Evolutionary conservation across 192 early-diverging fungal genomes (phyloP).

Genomic region (Coemansia sp.): DNA sequence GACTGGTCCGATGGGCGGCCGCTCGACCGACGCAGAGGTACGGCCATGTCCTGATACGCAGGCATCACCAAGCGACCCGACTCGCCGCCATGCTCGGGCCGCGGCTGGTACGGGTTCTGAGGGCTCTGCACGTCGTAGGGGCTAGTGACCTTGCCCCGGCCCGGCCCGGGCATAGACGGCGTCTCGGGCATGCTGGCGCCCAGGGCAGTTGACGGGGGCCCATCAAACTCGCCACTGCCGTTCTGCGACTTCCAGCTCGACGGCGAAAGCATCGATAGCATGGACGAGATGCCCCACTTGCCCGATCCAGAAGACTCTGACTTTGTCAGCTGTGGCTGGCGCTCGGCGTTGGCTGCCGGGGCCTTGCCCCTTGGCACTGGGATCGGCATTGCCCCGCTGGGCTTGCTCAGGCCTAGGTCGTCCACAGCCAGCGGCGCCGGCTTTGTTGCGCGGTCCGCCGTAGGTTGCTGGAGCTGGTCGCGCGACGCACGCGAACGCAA

Average conservation of each 20-base stretch:
- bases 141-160: not conserved
- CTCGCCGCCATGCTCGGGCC: conserved; percentile 34
- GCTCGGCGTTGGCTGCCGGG: not conserved
- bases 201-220: not conserved
- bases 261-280: conserved; percentile 43
- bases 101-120: conserved; percentile 44
- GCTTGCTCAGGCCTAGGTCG: not conserved
- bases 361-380: not conserved
- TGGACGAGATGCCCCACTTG: conserved; percentile 28
- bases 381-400: conserved; percentile 7
- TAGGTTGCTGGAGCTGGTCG: conserved; percentile 1
- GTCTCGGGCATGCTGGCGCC: conserved; percentile 14
- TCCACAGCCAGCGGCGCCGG: not conserved
- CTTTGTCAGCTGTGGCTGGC: not conserved
- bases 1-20: conserved; percentile 1
- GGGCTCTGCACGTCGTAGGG: conserved; percentile 43
- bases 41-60: conserved; percentile 28
- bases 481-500: conserved; percentile 8
- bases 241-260: conserved; percentile 41
- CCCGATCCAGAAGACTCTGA: conserved; percentile 13
- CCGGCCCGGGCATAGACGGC: not conserved
- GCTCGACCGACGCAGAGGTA: conserved; percentile 37
- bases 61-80: conserved; percentile 32
- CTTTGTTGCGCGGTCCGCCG: not conserved
- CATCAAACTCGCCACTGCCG: not conserved